Base-by-base conservation (phyloP, 2,329 filamentous ascomycete species). In the Hortaea sp. region DNA sequence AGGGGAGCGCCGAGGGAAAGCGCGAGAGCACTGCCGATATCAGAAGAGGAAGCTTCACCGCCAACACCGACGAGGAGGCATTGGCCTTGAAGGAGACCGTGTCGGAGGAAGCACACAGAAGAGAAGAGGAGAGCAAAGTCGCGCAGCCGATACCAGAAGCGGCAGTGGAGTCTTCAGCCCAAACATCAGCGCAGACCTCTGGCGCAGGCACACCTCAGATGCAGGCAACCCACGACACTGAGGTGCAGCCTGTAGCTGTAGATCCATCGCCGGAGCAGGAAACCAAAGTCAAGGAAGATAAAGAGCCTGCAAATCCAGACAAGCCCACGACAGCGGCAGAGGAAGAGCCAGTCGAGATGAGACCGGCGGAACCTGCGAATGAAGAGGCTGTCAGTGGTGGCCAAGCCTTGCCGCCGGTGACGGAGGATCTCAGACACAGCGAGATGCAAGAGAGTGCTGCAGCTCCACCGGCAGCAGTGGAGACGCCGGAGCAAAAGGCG, bases 301-400 rank as follows among this genome's bases (percentile, higher is more conserved):
- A 56, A 43, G 53, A 47, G 43, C 59, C 58, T n/a, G 63, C 61
- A 9, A 69, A 69, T 40, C 68, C 67, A 27, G 70, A 73, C 56
- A 72, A 73, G 58, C 57, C 56, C 46, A 61, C 61, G 7, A 67
- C 68, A 13, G 66, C 59, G 31, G 69, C 57, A 2, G 64, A 71
- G 55, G 71, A 72, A 43, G 57, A 63, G 47, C 60, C 66, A 9
- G 63, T 57, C 7, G 50, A 57, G 6, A 59, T 68, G 58, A 68
- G 67, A 55, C 66, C 69, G 5, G 63, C 65, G 30, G 63, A 68
- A 34, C 61, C 64, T 4, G 65, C 65, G 37, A 63, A 61, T 34
- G 61, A 63, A 53, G 56, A 53, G 41, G 57, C 61, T 34, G 62
- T 69, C 10, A 64, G 66, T 41, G 66, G 61, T 31, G 65, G 64